Evolutionary conservation across 1,284 basidiomycete species (phyloP).

Genomic region (Microbotryomycetes sp.): DNA sequence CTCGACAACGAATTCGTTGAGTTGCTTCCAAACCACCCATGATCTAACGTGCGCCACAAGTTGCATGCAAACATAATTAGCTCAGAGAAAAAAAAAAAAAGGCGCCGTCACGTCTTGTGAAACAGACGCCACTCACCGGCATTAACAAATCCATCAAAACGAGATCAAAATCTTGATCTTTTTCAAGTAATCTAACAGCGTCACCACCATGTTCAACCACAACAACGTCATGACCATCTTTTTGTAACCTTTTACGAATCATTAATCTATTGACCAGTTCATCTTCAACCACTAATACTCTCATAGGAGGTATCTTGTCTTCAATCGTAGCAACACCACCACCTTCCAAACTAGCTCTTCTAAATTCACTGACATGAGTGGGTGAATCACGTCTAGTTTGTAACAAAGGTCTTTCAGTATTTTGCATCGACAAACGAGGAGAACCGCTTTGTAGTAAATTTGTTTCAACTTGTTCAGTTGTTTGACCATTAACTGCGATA

Average conservation of each 20-base stretch:
- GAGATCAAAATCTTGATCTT: slow-evolving; percentile 19
- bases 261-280: slow-evolving; percentile 37
- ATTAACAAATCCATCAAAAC: slow-evolving; percentile 16
- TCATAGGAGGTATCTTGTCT: slow-evolving; percentile 40
- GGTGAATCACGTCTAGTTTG: neutral
- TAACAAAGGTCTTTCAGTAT: neutral
- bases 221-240: slow-evolving; percentile 37
- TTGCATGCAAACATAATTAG: neutral
- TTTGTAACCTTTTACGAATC: slow-evolving; percentile 36
- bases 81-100: neutral
- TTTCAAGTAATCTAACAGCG: slow-evolving; percentile 36
- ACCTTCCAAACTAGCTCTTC: neutral
- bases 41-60: slow-evolving; percentile 25
- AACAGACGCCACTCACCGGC: neutral
- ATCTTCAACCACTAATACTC: slow-evolving; percentile 67
- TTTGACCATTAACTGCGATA: neutral
- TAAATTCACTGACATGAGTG: neutral
- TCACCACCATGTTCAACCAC: slow-evolving; percentile 37
- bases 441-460: neutral
- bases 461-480: neutral
- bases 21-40: slow-evolving; percentile 37
- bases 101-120: neutral
- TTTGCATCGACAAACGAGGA: neutral
- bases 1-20: slow-evolving; percentile 32
- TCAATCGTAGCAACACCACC: neutral